Evolutionary conservation across 1,284 basidiomycete species (phyloP), one percentile per base, ranked within the genome.

Genomic region (Papiliotrema nemorosa): DNA sequence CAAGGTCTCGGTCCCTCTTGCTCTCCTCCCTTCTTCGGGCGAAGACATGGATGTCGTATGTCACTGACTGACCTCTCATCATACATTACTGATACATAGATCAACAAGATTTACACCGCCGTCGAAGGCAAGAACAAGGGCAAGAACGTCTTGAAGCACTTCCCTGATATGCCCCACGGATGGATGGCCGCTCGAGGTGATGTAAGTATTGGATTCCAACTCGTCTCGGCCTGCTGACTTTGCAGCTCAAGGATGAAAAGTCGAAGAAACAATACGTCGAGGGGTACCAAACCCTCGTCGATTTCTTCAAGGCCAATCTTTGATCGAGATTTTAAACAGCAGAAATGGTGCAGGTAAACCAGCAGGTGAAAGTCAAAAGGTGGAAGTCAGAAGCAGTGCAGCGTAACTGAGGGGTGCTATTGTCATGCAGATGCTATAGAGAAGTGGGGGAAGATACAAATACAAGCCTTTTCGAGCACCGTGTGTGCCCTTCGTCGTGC

Each of bases 101-200:
- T 66, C 25, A 57, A 63, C 44, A 40, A 48, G 25, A 64, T 77
- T 47, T 60, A 70, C 57, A 59, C 57, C 26, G 65, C 53, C 35
- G 58, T 75, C 10, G 64, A 75, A 57, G 52, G 60, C 49, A 69
- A 70, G 54, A 58, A 64, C 42, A 63, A 68, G 21, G 69, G 67
- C 47, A 66, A 77, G 59, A 72, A 70, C 64, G 49, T 69, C 31
- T 57, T 66, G 62, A 73, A 76, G 63, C 59, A 57, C 47, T 77
- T 69, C 64, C 34, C 50, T n/a, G 62, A 72, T 42, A 50, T 57
- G 47, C 60, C 64, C 42, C 77, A 78, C 63, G 76, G 77, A 44
- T 77, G 62, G 56, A 69, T 70, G n/a, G 73, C 70, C 5, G 73
- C 76, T 31, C 72, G 77, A 44, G 76, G 66, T 25, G 63, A 72